Base-by-base conservation (phyloP, 345 rosid species). In the Arabidopsis suecica region DNA sequence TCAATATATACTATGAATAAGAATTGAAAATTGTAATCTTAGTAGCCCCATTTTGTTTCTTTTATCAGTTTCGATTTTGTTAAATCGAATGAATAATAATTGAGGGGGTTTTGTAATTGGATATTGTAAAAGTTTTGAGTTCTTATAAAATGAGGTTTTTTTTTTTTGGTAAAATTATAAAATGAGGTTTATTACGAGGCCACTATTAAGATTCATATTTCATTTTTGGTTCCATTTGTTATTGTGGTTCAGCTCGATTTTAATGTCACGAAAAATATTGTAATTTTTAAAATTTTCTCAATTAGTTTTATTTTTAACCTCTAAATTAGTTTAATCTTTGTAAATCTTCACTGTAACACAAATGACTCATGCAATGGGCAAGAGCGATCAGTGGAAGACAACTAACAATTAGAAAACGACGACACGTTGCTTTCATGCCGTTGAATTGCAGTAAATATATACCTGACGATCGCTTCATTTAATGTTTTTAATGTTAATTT, bases 371-470 rank as follows among this genome's bases (percentile, higher is more conserved):
- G 69, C 79, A 76, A 51, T 70, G 65, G 50, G 53, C 9, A 44
- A 53, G 5, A 37, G 6, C 18, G 68, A 67, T 45, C 59, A 61
- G 20, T 55, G 45, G 65, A 69, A 61, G 79, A 50, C 55, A 30
- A 58, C 20, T 0, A 68, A 61, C 45, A 2, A 14, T 18, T 28
- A 63, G 30, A 55, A 30, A 56, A 53, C 54, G 1, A 56, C 36
- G 67, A 77, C 80, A 77, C 72, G 61, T 70, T 64, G 61, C 72
- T 64, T 40, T 66, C 76, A 77, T 77, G 80, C 80, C 47, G n/a
- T 30, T 70, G 53, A 18, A 56, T 64, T 63, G 66, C 76, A 69
- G 71, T 70, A 34, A 61, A 36, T 51, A 23, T 28, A 28, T 40
- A 72, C 61, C 61, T 61, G 69, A 72, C 69, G 53, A 36, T 59